Evolutionary conservation across 2,329 filamentous ascomycete species (phyloP).

Genomic region (Diaporthe amygdali): DNA sequence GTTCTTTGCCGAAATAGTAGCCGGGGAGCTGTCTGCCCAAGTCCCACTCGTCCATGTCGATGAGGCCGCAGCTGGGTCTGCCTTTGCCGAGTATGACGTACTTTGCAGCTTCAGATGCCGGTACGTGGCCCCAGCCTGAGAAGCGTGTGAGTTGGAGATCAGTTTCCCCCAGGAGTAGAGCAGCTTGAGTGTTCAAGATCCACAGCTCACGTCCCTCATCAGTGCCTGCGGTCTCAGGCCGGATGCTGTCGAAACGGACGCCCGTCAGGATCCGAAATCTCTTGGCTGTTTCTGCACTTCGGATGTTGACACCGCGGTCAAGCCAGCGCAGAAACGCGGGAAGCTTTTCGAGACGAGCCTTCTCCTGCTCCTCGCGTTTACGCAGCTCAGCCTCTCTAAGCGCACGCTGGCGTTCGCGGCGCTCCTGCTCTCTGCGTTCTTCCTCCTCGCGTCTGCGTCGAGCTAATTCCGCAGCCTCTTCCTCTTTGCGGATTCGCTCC

Average conservation of each 20-base stretch:
- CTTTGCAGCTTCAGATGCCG: slow-evolving; percentile 61
- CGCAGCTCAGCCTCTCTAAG: slow-evolving; percentile 58
- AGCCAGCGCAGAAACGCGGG: slow-evolving; percentile 68
- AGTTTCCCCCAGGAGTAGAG: slow-evolving; percentile 68
- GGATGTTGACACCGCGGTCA: slow-evolving; percentile 56
- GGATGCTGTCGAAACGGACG: slow-evolving; percentile 68
- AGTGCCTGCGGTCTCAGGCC: slow-evolving; percentile 55
- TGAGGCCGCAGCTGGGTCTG: slow-evolving; percentile 60
- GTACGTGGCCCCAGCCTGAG: slow-evolving; percentile 62
- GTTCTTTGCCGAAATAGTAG: slow-evolving; percentile 55
- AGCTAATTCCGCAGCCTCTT: slow-evolving; percentile 55
- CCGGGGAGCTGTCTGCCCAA: slow-evolving; percentile 58
- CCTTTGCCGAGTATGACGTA: slow-evolving; percentile 64
- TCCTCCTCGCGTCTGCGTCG: slow-evolving; percentile 57
- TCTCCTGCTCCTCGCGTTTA: slow-evolving; percentile 60
- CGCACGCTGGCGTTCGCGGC: slow-evolving; percentile 50
- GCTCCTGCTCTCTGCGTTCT: slow-evolving; percentile 56
- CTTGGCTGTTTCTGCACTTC: slow-evolving; percentile 53
- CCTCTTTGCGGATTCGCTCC: slow-evolving; percentile 49
- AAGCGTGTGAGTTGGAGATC: slow-evolving; percentile 65
- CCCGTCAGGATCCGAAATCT: slow-evolving; percentile 64
- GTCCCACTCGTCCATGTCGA: slow-evolving; percentile 53
- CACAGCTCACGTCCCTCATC: slow-evolving; percentile 67
- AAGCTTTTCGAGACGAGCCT: slow-evolving; percentile 58
- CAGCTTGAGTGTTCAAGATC: slow-evolving; percentile 69